These are phyloP conservation scores for Cercospora zeae-maydis DNA, from an alignment of 2,329 filamentous ascomycete species.

Conservation along the genomic window DNA sequence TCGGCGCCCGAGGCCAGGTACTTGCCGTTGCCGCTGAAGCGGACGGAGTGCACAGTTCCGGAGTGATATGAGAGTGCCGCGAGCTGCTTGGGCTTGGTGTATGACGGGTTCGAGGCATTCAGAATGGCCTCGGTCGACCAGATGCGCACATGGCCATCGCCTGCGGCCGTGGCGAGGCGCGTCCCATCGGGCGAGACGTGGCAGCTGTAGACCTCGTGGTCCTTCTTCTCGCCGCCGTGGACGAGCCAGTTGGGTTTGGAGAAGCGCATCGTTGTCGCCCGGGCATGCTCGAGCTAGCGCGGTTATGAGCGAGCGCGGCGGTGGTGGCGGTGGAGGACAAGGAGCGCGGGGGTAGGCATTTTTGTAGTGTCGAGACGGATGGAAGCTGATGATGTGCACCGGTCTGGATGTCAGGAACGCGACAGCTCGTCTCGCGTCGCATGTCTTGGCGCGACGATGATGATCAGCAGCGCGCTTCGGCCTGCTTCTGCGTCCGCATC, in stretches of 20 bases:
- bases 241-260: constrained; percentile 95
- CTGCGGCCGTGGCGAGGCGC: constrained; percentile 87
- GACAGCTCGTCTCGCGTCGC: not conserved
- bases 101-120: constrained; percentile 68
- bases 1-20: constrained; percentile 96
- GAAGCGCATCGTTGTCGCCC: constrained; percentile 50
- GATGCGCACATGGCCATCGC: constrained; percentile 94
- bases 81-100: constrained; percentile 80
- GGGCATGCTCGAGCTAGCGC: constrained; percentile 1
- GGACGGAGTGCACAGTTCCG: constrained; percentile 92
- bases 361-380: not conserved
- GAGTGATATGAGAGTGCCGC: constrained; percentile 98
- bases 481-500: not conserved
- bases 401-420: not conserved
- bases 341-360: not conserved
- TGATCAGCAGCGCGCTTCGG: not conserved
- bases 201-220: constrained; percentile 98
- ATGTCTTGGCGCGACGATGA: too few relatives aligned
- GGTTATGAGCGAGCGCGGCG: not conserved
- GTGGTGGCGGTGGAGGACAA: not conserved
- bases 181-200: constrained; percentile 93
- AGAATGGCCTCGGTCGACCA: constrained; percentile 96
- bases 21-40: constrained; percentile 91
- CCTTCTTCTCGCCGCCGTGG: constrained; percentile 95
- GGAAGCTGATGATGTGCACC: not conserved